Conservation (phyloP, 768 basidiomycete genomes). For the Suillus plorans region DNA sequence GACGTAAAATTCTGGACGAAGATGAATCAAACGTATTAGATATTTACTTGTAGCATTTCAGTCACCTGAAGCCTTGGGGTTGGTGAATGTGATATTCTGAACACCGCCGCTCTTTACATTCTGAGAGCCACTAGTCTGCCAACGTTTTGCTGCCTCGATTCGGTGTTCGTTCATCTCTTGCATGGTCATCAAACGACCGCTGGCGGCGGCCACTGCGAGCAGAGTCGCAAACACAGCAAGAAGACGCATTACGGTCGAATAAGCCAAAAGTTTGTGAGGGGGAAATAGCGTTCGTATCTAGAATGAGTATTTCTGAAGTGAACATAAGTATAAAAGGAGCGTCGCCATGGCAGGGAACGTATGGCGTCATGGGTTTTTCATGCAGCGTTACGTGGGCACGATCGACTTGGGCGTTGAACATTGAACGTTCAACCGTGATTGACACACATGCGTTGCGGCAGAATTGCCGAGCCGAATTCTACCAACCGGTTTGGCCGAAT, state of each 20-base stretch:
- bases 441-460: background rate
- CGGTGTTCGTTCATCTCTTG: constrained; percentile 46
- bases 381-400: background rate
- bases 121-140: constrained; percentile 10
- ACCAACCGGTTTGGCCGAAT: background rate
- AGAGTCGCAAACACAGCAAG: background rate
- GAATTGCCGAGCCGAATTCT: background rate
- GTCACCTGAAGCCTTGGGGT: background rate
- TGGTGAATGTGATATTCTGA: background rate
- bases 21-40: constrained; percentile 9
- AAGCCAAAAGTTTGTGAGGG: background rate
- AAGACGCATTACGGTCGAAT: background rate
- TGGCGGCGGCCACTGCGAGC: background rate
- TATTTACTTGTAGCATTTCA: background rate
- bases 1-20: constrained; percentile 62
- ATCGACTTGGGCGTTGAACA: too few species aligned
- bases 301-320: background rate
- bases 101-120: constrained; percentile 21
- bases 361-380: background rate
- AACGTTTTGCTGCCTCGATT: constrained; percentile 29
- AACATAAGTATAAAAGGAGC: background rate
- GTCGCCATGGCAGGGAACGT: background rate
- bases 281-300: background rate
- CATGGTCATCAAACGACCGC: constrained; percentile 27
- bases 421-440: background rate